Evolutionary conservation across 352 stramenopile species (phyloP), one percentile per base, ranked within the genome.

Genomic region (Pythium graminicola): DNA sequence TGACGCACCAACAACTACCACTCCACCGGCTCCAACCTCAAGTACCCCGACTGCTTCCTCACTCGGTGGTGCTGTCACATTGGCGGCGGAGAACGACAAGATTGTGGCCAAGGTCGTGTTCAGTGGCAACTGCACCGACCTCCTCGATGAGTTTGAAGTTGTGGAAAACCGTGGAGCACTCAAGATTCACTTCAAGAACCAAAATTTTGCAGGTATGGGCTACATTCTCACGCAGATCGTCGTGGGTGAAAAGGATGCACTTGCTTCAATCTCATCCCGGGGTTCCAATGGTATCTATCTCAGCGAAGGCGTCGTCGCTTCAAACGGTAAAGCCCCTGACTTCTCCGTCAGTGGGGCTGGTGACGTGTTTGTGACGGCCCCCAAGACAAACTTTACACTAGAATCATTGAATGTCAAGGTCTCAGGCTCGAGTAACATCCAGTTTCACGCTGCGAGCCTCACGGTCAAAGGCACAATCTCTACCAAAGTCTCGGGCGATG

Each of bases 141-240:
- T 86, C 33, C 48, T 85, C 1, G 56, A 75, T 14, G 40, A 61
- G 38, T 51, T 86, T 17, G 69, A 86, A 38, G 69, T 66, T n/a
- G 45, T 62, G 1, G 57, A 71, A 1, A 51, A 68, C 27, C 50
- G 69, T 8, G 69, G 80, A 28, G 69, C 51, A 17, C 48, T 86
- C 41, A 83, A 77, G 41, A 38, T 72, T n/a, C 51, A 55, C 23
- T 57, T 85, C 55, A 78, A 75, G 49, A 84, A 86, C 57, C 52
- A 69, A 43, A 53, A 83, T 43, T 69, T 71, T 22, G 39, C 47
- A 9, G 70, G 57, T 4, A 49, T 72, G 19, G 76, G 76, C 13
- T 81, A 69, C 49, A 26, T 86, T 17, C 60, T 84, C 58, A 83
- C 73, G 24, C 61, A 80, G 31, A 67, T 86, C 20, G 69, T 66